phyloP scores from a whole-genome alignment of 164 flowering plant species.

The Vitis rupestris region DNA sequence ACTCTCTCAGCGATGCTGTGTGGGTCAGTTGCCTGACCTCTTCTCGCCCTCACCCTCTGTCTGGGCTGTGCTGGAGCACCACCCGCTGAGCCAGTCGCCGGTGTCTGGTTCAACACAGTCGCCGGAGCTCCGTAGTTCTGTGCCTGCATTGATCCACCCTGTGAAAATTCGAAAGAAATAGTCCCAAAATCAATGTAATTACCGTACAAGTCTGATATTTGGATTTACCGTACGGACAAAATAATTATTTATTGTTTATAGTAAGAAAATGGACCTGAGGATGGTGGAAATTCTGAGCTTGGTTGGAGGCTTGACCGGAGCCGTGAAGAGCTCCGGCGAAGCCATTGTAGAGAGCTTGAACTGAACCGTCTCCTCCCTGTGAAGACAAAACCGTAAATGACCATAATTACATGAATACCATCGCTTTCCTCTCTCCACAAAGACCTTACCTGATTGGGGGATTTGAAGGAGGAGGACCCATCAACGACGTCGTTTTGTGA shows the following conservation, averaged over 20 bases:
- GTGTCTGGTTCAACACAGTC: slow-evolving; percentile 36
- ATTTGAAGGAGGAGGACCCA: slow-evolving; percentile 30
- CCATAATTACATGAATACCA: not conserved
- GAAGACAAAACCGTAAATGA: not conserved
- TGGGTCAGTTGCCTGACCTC: slow-evolving; percentile 99
- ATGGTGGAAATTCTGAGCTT: slow-evolving; percentile 45
- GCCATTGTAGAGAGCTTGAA: slow-evolving; percentile 61
- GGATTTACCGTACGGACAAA: too few species aligned
- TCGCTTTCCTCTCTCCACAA: not conserved
- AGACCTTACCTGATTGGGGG: slow-evolving; percentile 28
- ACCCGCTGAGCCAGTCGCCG: slow-evolving; percentile 36
- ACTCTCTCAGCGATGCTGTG: slow-evolving; percentile 99
- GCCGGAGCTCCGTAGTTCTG: slow-evolving; percentile 48
- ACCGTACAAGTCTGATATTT: too few species aligned
- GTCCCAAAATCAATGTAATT: not conserved
- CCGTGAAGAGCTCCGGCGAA: slow-evolving; percentile 55
- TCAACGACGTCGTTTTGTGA: slow-evolving; percentile 36
- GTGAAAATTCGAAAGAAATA: not conserved
- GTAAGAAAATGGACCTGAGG: slow-evolving; percentile 36
- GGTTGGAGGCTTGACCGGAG: slow-evolving; percentile 35
- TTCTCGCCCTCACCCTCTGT: slow-evolving; percentile 84
- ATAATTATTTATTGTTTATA: too few species aligned
- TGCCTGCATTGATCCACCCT: slow-evolving; percentile 35
- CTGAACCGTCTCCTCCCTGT: slow-evolving; percentile 50
- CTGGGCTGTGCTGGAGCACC: slow-evolving; percentile 47